phyloP scores from a whole-genome alignment of 495 filamentous ascomycete species.

The Annulohypoxylon moriforme region DNA sequence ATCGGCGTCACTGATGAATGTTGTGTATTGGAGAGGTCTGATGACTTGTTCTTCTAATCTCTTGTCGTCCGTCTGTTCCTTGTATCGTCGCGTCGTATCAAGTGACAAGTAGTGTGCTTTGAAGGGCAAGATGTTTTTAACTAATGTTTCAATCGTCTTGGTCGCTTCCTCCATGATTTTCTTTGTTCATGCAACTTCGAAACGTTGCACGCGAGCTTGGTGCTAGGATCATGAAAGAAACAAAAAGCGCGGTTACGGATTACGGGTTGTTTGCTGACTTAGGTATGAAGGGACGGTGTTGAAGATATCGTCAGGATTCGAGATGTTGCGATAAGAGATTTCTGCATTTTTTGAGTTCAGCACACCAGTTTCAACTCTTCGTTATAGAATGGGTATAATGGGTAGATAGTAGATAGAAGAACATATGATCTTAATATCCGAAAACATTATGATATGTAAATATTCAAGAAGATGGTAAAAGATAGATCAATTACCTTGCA shows the following conservation, averaged over 20 bases:
- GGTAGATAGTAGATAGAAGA: slow-evolving; percentile 14
- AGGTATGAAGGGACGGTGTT: slow-evolving; percentile 14
- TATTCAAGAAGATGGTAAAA: slow-evolving; percentile 23
- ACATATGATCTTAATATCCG: slow-evolving; percentile 14
- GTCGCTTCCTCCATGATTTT: slow-evolving; percentile 63
- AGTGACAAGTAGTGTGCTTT: slow-evolving; percentile 58
- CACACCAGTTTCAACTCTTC: slow-evolving; percentile 13
- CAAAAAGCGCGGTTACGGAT: slow-evolving; percentile 22
- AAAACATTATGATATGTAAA: slow-evolving; percentile 20
- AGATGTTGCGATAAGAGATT: slow-evolving; percentile 35
- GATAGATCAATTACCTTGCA: background rate
- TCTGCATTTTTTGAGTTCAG: slow-evolving; percentile 37
- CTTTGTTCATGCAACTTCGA: slow-evolving; percentile 47
- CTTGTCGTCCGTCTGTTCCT: slow-evolving; percentile 49
- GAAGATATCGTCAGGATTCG: slow-evolving; percentile 38
- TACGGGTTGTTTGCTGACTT: slow-evolving; percentile 8
- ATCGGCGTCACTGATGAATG: slow-evolving; percentile 57
- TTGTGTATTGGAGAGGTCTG: slow-evolving; percentile 57
- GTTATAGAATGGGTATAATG: slow-evolving; percentile 9
- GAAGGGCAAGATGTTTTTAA: slow-evolving; percentile 56
- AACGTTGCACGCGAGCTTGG: slow-evolving; percentile 46
- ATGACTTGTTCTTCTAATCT: slow-evolving; percentile 53
- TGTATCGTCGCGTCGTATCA: slow-evolving; percentile 52
- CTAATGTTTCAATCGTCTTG: slow-evolving; percentile 56
- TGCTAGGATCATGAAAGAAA: slow-evolving; percentile 39